phyloP scores from a whole-genome alignment of 306 rosid species.

The Aeschynomene evenia region DNA sequence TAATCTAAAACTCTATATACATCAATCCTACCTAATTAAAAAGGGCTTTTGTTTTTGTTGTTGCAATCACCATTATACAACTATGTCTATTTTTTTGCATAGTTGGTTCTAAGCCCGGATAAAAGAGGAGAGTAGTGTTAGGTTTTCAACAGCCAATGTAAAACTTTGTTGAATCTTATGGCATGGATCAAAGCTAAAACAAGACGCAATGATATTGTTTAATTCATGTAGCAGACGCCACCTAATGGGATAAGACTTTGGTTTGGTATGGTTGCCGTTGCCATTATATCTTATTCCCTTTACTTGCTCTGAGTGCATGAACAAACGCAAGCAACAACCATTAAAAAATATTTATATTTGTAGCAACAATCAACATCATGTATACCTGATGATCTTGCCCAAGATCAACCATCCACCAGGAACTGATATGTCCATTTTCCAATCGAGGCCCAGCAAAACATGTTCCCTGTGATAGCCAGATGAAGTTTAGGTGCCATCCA shows the following conservation, averaged over 20 bases:
- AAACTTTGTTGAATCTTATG: too few relatives aligned
- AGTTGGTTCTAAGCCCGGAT: too few relatives aligned
- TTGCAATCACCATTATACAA: not conserved
- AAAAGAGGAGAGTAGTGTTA: too few relatives aligned
- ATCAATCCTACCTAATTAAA: not conserved
- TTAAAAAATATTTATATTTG: not conserved
- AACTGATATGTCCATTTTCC: conserved; percentile 62
- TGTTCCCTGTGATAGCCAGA: conserved; percentile 69
- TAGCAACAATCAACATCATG: not conserved
- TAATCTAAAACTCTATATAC: not conserved
- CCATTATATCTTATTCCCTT: not conserved
- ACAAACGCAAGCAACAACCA: not conserved
- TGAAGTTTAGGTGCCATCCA: conserved; percentile 24
- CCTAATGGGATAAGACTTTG: too few relatives aligned
- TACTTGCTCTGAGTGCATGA: conserved; percentile 3
- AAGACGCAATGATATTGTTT: too few relatives aligned
- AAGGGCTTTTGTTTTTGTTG: not conserved
- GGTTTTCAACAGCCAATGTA: too few relatives aligned
- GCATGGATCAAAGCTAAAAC: too few relatives aligned
- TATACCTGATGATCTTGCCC: conserved; percentile 83
- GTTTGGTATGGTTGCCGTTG: too few relatives aligned
- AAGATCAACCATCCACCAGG: conserved; percentile 96
- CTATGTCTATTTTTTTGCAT: too few relatives aligned
- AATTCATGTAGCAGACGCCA: too few relatives aligned
- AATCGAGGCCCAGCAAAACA: conserved; percentile 86